Evolutionary conservation across 768 basidiomycete species (phyloP).

Genomic region (Mycena rebaudengoi): DNA sequence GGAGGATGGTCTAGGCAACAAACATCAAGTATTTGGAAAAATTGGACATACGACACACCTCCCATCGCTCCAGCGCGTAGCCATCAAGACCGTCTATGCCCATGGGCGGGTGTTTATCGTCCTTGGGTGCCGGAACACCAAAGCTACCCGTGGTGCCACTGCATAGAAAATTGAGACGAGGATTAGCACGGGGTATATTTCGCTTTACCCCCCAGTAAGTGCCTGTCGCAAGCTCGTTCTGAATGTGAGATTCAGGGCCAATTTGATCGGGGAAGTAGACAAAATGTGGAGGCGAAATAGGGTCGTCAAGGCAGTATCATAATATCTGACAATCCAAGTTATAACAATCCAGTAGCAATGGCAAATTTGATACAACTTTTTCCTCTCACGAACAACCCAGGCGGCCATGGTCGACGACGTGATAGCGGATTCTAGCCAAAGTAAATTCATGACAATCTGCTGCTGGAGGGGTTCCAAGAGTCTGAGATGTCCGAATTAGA

Average conservation of each 20-base stretch:
- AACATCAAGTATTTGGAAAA: not conserved
- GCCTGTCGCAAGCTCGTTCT: constrained; percentile 84
- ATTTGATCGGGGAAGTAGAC: constrained; percentile 63
- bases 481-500: constrained; percentile 46
- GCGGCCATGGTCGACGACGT: constrained; percentile 71
- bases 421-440: constrained; percentile 88
- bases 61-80: constrained; percentile 90
- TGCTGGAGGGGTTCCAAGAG: constrained; percentile 81
- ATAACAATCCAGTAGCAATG: constrained; percentile 21
- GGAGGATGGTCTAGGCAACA: constrained; percentile 81
- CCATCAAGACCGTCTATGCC: constrained; percentile 73
- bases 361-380: constrained; percentile 61
- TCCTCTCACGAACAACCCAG: constrained; percentile 80
- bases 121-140: constrained; percentile 76
- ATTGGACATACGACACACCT: constrained; percentile 56
- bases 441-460: constrained; percentile 85
- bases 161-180: constrained; percentile 11
- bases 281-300: constrained; percentile 77
- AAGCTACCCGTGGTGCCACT: constrained; percentile 86
- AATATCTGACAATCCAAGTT: constrained; percentile 57
- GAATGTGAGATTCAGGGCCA: constrained; percentile 78
- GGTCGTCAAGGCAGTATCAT: constrained; percentile 72
- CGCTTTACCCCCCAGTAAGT: constrained; percentile 82
- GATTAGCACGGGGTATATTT: not conserved
- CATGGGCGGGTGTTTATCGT: constrained; percentile 64